Conservation (phyloP, 352 stramenopile species). For the Globisporangium splendens region DNA sequence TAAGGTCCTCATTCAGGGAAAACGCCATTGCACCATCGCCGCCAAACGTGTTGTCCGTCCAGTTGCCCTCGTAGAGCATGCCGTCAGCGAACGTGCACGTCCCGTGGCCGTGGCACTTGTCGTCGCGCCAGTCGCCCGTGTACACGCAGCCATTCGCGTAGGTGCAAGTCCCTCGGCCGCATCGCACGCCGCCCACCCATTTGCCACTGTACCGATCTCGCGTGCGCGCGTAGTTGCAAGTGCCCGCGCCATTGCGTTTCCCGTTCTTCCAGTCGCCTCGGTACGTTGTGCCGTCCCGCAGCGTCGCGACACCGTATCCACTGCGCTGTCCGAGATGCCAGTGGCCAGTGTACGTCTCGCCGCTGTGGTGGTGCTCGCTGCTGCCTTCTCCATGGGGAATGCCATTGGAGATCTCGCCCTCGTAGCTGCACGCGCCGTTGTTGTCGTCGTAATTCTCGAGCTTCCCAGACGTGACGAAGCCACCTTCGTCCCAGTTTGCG, state of each 20-base stretch:
- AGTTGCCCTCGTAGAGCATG: constrained; percentile 83
- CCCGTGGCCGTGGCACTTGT: constrained; percentile 75
- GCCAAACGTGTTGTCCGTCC: constrained; percentile 69
- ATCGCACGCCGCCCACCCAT: constrained; percentile 79
- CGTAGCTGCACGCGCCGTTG: constrained; percentile 46
- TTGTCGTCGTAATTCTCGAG: constrained; percentile 55
- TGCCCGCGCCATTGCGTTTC: constrained; percentile 81
- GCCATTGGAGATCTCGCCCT: constrained; percentile 29
- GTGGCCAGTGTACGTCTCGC: constrained; percentile 49
- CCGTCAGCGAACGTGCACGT: constrained; percentile 70
- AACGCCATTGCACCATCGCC: constrained; percentile 60
- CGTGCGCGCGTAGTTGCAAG: constrained; percentile 47
- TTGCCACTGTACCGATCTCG: constrained; percentile 77
- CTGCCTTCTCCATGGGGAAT: constrained; percentile 58
- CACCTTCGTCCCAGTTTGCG: constrained; percentile 31
- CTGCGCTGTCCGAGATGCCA: constrained; percentile 48
- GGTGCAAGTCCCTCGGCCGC: constrained; percentile 47
- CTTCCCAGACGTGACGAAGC: constrained; percentile 13
- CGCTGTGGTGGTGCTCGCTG: constrained; percentile 27
- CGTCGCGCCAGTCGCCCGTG: constrained; percentile 79
- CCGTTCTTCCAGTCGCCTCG: constrained; percentile 80
- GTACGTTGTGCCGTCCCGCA: constrained; percentile 80
- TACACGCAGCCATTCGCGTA: constrained; percentile 71
- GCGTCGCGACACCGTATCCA: constrained; percentile 44
- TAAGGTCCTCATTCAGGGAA: constrained; percentile 26